Base-by-base conservation (phyloP, 257 asterid species). In the Solanum ossicruentum region DNA sequence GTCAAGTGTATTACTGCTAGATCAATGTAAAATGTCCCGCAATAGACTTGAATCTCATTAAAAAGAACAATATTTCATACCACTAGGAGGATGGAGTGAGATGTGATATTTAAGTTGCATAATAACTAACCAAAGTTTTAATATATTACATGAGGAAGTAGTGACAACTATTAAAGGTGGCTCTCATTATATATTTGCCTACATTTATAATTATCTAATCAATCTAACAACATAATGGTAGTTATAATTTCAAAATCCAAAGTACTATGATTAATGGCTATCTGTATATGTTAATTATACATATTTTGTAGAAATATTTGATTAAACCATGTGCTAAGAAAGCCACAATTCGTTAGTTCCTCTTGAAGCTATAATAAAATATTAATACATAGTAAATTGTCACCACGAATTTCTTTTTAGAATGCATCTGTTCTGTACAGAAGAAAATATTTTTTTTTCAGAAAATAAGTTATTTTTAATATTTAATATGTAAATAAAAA, bases 171-270 rank as follows among this genome's bases (percentile, higher is more conserved):
- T 51, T 79, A 92, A 90, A 92, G 93, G 83, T 66, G 47, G 80
- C 49, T 85, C 85, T 91, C 85, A 91, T 90, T 88, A 54, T 75
- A 47, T 73, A 12, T 56, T 86, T 86, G 32, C 45, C 23, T 26
- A 79, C 87, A 89, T 36, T 3, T 36, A 36, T 87, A 69, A 86
- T 86, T 78, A 87, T 54, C 87, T 86, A 86, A 91, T 88, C 91
- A 87, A 87, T 75, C 43, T 60, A 45, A 72, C 83, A 89, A 80
- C 67, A 87, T 87, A 77, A 56, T 85, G 20, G 63, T 84, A 39
- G 49, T 61, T 49, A 73, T 73, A 45, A 63, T 66, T 43, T 65
- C 70, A 43, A 55, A 77, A 26, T 49, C 82, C n/a, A 10, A 41
- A 77, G 82, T 51, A 51, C 15, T 51, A 26, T 77, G 41, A 51